Percentiles rank a stretch among this genome's conserved stretches.
These are phyloP conservation scores for Alternaria dauci DNA, from an alignment of 2,329 filamentous ascomycete genomes.

Conservation along the genomic window DNA sequence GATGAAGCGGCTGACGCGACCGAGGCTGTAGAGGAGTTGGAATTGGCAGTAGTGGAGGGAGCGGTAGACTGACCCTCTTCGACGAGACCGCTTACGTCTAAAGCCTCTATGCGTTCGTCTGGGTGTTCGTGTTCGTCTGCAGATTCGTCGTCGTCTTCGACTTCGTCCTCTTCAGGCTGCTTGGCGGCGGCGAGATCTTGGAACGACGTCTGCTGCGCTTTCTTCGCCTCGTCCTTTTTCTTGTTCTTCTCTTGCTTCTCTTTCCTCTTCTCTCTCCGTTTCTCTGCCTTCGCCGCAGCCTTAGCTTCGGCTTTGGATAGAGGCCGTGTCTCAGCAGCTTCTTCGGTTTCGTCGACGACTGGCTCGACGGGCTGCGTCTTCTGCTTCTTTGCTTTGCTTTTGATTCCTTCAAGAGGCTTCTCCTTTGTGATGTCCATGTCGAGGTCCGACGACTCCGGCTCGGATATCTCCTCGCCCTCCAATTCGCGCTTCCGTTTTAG, in stretches of 20 bases:
- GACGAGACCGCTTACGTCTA: slow-evolving; percentile 50
- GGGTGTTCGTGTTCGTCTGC: slow-evolving; percentile 35
- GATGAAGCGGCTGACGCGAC: slow-evolving; percentile 57
- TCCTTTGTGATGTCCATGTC: slow-evolving; percentile 49
- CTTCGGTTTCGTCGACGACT: slow-evolving; percentile 46
- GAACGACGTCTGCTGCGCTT: slow-evolving; percentile 42
- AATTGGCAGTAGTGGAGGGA: slow-evolving; percentile 44
- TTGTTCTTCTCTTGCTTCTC: slow-evolving; percentile 55
- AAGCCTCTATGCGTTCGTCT: slow-evolving; percentile 44
- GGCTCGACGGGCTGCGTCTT: slow-evolving; percentile 46
- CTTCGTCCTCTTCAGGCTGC: slow-evolving; percentile 36
- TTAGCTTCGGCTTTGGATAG: slow-evolving; percentile 50
- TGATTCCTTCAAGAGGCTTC: slow-evolving; percentile 51
- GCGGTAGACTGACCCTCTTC: slow-evolving; percentile 48
- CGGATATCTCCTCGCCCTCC: slow-evolving; percentile 61
- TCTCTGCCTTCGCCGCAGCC: slow-evolving; percentile 55
- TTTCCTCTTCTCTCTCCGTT: slow-evolving; percentile 57
- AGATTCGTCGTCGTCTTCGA: slow-evolving; percentile 31
- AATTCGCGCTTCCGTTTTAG: slow-evolving; percentile 77
- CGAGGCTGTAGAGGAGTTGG: slow-evolving; percentile 52
- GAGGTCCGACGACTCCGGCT: slow-evolving; percentile 42
- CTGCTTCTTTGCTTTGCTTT: slow-evolving; percentile 54
- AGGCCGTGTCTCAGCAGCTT: slow-evolving; percentile 50
- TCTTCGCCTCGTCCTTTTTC: slow-evolving; percentile 46
- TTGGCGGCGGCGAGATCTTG: slow-evolving; percentile 32